These are phyloP conservation scores for Populus hybrid DNA, from an alignment of 441 rosid species.

Conservation along the genomic window DNA sequence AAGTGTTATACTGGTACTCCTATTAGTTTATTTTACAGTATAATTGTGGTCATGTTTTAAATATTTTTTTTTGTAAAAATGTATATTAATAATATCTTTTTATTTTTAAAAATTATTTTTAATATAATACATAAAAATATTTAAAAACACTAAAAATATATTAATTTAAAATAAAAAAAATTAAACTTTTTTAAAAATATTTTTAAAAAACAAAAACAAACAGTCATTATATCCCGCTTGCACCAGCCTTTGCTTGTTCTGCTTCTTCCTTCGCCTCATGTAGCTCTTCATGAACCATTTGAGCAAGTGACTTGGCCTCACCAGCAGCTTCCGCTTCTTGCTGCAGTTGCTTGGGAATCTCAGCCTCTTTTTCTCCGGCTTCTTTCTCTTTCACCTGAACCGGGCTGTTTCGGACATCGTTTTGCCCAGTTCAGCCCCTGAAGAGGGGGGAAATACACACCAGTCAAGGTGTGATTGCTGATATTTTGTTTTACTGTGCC, in stretches of 20 bases:
- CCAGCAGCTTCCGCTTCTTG: conserved; percentile 78
- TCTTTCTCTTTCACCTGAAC: conserved; percentile 78
- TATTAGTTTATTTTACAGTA: too few relatives aligned
- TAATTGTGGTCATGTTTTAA: too few relatives aligned
- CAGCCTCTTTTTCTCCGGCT: conserved; percentile 56
- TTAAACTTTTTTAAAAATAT: too few relatives aligned
- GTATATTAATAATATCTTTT: conserved; percentile 45
- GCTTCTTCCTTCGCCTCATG: conserved; percentile 72
- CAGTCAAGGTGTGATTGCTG: too few relatives aligned
- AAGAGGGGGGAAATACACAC: conserved; percentile 14
- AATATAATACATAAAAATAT: too few relatives aligned
- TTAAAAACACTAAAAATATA: too few relatives aligned
- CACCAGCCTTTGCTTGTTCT: conserved; percentile 76
- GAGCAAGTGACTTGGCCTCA: conserved; percentile 62
- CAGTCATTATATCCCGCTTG: conserved; percentile 57
- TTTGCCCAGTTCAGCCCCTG: conserved; percentile 62
- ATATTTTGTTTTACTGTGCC: too few relatives aligned
- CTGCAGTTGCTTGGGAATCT: conserved; percentile 77
- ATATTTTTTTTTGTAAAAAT: background rate
- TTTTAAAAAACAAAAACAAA: too few relatives aligned
- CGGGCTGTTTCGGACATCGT: conserved; percentile 53
- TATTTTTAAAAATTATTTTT: too few relatives aligned
- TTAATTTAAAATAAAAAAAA: too few relatives aligned
- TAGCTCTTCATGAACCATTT: conserved; percentile 67
- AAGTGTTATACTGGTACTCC: conserved; percentile 47